Conservation (phyloP, 164 flowering plant genomes). For the Berberis thunbergii region DNA sequence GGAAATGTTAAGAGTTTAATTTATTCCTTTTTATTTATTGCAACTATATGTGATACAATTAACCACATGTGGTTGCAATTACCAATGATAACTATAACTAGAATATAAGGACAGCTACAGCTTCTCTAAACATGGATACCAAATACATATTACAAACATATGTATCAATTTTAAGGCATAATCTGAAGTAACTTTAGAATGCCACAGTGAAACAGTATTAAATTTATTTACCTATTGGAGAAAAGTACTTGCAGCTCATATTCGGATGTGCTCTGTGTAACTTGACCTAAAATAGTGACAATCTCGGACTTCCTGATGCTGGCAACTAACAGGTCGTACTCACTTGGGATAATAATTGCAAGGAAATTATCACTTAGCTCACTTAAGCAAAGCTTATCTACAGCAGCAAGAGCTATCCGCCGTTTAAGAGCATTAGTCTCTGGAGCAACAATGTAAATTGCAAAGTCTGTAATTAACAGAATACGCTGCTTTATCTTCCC, state of each 20-base stretch:
- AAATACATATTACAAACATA: too few species aligned
- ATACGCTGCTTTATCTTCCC: constrained; percentile 87
- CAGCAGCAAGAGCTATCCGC: constrained; percentile 71
- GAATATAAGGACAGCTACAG: too few species aligned
- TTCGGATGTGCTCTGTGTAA: constrained; percentile 60
- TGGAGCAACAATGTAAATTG: constrained; percentile 83
- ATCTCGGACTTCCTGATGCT: constrained; percentile 91
- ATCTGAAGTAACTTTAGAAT: background rate
- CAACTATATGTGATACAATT: too few species aligned
- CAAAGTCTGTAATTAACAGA: constrained; percentile 71
- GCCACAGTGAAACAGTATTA: background rate
- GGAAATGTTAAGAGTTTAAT: too few species aligned
- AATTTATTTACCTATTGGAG: constrained; percentile 57
- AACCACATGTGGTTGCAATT: too few species aligned
- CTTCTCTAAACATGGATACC: too few species aligned
- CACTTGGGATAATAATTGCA: constrained; percentile 73
- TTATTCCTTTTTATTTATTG: too few species aligned
- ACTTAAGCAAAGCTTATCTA: constrained; percentile 81
- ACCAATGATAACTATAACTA: too few species aligned
- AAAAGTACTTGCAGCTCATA: constrained; percentile 67
- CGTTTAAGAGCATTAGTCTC: constrained; percentile 65
- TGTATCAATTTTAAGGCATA: too few species aligned
- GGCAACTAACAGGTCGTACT: constrained; percentile 88
- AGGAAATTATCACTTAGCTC: constrained; percentile 85
- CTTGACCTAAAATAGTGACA: constrained; percentile 67